phyloP scores from a whole-genome alignment of 352 stramenopile genomes.

The Aphanomyces cochlioides region DNA sequence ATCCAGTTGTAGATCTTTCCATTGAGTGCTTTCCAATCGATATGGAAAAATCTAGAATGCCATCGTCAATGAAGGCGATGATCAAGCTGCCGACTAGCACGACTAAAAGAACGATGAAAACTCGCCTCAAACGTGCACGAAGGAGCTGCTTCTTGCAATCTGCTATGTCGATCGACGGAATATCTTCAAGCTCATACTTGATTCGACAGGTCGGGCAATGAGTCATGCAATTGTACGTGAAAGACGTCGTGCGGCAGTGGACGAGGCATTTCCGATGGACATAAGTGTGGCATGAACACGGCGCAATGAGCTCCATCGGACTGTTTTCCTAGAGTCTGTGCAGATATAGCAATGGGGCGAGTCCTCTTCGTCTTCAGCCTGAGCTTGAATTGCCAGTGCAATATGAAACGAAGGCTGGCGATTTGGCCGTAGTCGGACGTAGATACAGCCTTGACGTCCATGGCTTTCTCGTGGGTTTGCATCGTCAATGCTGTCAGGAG shows the following conservation, averaged over 20 bases:
- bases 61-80: constrained; percentile 22
- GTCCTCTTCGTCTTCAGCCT: too few relatives aligned
- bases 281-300: constrained; percentile 17
- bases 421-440: too few relatives aligned
- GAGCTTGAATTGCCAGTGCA: too few relatives aligned
- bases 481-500: too few relatives aligned
- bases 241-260: constrained; percentile 4
- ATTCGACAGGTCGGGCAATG: constrained; percentile 3
- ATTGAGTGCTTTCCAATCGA: constrained; percentile 25
- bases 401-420: too few relatives aligned
- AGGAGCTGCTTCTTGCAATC: background rate
- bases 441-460: too few relatives aligned
- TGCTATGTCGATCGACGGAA: background rate
- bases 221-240: constrained; percentile 18
- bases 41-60: constrained; percentile 13
- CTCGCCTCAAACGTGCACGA: background rate
- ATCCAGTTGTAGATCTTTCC: constrained; percentile 26
- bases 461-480: too few relatives aligned
- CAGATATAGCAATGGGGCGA: constrained; percentile 31
- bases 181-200: background rate
- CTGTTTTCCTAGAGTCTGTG: background rate
- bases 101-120: background rate
- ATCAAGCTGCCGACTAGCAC: constrained; percentile 20
- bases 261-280: constrained; percentile 22
- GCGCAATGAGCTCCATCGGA: constrained; percentile 23